Evolutionary conservation across 2,329 filamentous ascomycete species (phyloP).

Genomic region (Sporothrix schenckii): DNA sequence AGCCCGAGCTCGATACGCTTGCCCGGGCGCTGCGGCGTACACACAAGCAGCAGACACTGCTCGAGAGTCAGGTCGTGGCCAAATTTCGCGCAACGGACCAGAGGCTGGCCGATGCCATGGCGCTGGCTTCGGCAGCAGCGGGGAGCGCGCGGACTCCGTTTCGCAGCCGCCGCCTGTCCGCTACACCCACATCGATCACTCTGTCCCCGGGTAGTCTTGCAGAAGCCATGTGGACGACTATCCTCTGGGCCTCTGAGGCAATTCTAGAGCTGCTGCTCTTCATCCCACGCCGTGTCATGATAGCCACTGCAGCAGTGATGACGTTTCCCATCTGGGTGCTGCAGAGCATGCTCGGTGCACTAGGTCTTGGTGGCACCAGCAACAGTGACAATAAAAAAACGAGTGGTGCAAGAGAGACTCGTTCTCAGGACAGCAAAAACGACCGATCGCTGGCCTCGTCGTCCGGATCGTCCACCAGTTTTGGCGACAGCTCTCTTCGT

Average conservation of each 20-base stretch:
- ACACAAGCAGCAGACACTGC: slow-evolving; percentile 80
- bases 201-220: slow-evolving; percentile 42
- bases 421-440: not conserved
- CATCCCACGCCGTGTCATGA: slow-evolving; percentile 30
- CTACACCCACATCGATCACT: slow-evolving; percentile 10
- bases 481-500: slow-evolving; percentile 1
- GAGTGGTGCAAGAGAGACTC: not conserved
- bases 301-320: not conserved
- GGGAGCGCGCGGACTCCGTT: slow-evolving; percentile 52
- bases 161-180: slow-evolving; percentile 42
- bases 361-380: not conserved
- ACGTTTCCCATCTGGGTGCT: slow-evolving; percentile 8
- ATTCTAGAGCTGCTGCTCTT: slow-evolving; percentile 25
- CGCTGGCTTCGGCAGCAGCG: slow-evolving; percentile 72
- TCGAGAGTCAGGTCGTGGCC: slow-evolving; percentile 74
- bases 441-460: not conserved
- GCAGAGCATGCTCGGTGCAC: not conserved
- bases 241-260: not conserved
- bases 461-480: too few species aligned
- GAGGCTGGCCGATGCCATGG: slow-evolving; percentile 74
- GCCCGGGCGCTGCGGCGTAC: slow-evolving; percentile 87
- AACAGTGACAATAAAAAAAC: not conserved
- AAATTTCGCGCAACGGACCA: slow-evolving; percentile 72
- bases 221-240: slow-evolving; percentile 40
- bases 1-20: slow-evolving; percentile 83